Evolutionary conservation across 2,329 filamentous ascomycete species (phyloP).

Genomic region (Chrysoporthe austroafricana): DNA sequence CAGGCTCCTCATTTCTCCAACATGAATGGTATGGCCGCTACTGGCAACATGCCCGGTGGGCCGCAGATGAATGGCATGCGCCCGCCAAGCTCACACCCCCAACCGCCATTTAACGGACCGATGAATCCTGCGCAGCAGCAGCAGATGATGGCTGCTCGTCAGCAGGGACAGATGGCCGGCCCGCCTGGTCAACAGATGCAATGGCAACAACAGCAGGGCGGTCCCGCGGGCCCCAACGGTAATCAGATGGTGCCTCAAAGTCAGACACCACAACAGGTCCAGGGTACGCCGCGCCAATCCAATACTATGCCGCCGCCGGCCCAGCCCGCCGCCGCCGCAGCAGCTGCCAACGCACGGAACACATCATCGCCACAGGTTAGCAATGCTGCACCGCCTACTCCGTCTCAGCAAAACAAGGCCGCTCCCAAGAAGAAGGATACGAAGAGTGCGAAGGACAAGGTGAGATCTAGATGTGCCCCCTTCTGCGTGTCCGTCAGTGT

Average conservation of each 20-base stretch:
- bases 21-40: constrained; percentile 50
- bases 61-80: constrained; percentile 69
- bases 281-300: constrained; percentile 74
- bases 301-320: constrained; percentile 66
- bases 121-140: constrained; percentile 65
- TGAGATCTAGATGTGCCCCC: constrained; percentile 44
- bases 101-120: constrained; percentile 55
- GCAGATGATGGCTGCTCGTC: constrained; percentile 62
- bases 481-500: constrained; percentile 23
- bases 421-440: constrained; percentile 78
- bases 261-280: constrained; percentile 57
- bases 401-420: constrained; percentile 72
- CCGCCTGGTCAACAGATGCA: constrained; percentile 51
- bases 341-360: constrained; percentile 54
- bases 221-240: constrained; percentile 44
- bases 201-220: constrained; percentile 47
- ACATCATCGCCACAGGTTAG: constrained; percentile 66
- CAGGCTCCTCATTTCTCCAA: constrained; percentile 59
- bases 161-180: constrained; percentile 39
- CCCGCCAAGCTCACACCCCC: constrained; percentile 70
- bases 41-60: constrained; percentile 56
- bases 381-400: constrained; percentile 74
- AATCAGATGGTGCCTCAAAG: constrained; percentile 48
- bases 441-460: constrained; percentile 70
- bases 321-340: constrained; percentile 53